These are phyloP conservation scores for Cryptosporidium canis DNA, from an alignment of 169 alveolate genomes.

Conservation along the genomic window DNA sequence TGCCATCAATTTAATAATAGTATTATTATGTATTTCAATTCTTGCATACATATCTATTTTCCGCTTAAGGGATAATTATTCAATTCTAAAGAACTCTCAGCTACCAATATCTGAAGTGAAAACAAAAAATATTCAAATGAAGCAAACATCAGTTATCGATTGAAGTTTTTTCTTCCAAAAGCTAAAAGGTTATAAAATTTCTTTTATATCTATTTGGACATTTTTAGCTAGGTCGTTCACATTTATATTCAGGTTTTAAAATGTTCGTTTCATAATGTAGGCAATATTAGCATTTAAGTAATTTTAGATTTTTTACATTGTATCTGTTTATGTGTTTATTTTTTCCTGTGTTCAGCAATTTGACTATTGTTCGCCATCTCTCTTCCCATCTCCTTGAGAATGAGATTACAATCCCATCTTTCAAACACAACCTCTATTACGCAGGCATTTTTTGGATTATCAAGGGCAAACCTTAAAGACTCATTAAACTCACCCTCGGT, in stretches of 20 bases:
- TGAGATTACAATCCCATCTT: conserved; percentile 73
- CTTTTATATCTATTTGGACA: no score
- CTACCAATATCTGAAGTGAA: background rate
- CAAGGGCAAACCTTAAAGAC: conserved; percentile 16
- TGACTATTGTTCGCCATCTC: conserved; percentile 73
- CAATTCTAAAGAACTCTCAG: background rate
- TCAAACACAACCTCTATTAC: conserved; percentile 73
- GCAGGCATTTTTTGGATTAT: conserved; percentile 65
- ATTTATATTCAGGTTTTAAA: background rate
- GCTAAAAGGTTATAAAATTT: no score
- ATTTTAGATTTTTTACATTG: background rate
- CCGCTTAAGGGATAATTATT: conserved; percentile 3
- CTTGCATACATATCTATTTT: conserved; percentile 24
- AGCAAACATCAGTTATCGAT: conserved; percentile 48
- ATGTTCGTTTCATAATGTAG: background rate
- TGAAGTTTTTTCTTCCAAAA: background rate
- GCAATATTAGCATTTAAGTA: background rate
- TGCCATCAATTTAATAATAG: background rate
- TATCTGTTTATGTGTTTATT: background rate
- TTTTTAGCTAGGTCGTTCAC: background rate
- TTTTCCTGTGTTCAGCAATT: background rate
- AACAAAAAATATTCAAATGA: conserved; percentile 50
- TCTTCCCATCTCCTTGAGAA: conserved; percentile 70
- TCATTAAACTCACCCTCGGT: conserved; percentile 73
- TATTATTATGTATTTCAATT: background rate